These are phyloP conservation scores for Cavenderia fasciculata DNA, from an alignment of 78 protist species.

Conservation along the genomic window DNA sequence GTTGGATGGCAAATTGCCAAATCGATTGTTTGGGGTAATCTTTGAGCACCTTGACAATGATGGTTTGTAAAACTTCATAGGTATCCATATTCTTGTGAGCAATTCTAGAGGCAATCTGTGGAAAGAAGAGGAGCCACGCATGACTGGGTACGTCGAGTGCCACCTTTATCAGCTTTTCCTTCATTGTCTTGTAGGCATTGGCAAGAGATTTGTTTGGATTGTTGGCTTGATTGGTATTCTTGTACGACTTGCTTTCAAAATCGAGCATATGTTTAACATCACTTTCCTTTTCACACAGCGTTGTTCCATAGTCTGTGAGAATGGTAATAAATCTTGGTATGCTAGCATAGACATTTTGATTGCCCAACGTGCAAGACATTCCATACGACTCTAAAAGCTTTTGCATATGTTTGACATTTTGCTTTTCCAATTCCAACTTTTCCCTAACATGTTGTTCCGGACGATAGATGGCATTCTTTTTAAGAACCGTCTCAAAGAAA, in stretches of 20 bases:
- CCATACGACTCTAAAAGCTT: conserved; percentile 48
- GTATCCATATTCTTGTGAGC: conserved; percentile 48
- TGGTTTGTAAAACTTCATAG: conserved; percentile 16
- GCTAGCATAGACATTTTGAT: conserved; percentile 60
- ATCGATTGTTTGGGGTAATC: conserved; percentile 85
- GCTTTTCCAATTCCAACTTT: no score
- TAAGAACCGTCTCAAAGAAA: neutral
- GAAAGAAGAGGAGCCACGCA: conserved; percentile 74
- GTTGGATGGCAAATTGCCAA: conserved; percentile 72
- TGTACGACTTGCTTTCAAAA: no score
- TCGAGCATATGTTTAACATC: no score
- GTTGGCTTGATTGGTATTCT: neutral
- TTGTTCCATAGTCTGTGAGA: conserved; percentile 84
- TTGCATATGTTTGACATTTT: no score
- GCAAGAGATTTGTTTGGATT: neutral
- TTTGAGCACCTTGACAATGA: conserved; percentile 39
- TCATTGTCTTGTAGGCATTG: neutral
- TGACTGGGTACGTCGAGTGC: conserved; percentile 41
- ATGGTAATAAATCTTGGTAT: conserved; percentile 85
- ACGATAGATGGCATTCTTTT: conserved; percentile 12
- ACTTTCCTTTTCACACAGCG: neutral
- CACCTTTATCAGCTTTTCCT: neutral
- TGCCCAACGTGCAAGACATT: conserved; percentile 44
- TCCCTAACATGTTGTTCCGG: no score
- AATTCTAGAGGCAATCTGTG: conserved; percentile 89